A percentile compares a stretch with the other conserved stretches of the same genome.
These are phyloP conservation scores for Platanus orientalis DNA, from an alignment of 164 flowering plant species.

Conservation along the genomic window DNA sequence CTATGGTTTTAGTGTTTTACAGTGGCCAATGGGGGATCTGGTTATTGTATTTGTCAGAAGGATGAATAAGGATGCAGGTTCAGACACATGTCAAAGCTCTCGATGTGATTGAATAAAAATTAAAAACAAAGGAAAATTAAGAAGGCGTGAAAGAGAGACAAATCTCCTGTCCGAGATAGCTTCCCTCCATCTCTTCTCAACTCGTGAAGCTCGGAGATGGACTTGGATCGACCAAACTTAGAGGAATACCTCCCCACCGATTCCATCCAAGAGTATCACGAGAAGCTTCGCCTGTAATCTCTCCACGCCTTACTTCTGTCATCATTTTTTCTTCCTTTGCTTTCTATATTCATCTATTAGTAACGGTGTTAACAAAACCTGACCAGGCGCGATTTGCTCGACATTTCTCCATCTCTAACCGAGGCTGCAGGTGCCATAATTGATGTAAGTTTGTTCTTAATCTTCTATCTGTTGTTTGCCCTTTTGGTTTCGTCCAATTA, in stretches of 20 bases:
- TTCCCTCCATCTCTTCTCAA: too few relatives aligned
- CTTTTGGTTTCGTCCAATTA: neutral
- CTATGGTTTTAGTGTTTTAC: too few relatives aligned
- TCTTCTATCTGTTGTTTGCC: neutral
- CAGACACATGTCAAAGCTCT: too few relatives aligned
- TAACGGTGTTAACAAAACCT: neutral
- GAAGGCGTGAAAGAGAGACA: neutral
- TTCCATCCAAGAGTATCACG: constrained; percentile 52
- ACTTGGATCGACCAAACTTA: constrained; percentile 77
- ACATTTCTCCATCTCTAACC: constrained; percentile 78
- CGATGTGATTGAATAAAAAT: too few relatives aligned
- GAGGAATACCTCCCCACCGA: constrained; percentile 84
- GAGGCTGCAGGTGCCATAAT: constrained; percentile 96
- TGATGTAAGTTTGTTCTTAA: constrained; percentile 49
- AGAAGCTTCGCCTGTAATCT: constrained; percentile 71
- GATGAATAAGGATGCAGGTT: too few relatives aligned
- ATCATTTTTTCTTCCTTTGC: neutral
- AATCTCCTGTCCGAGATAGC: too few relatives aligned
- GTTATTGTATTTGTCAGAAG: too few relatives aligned
- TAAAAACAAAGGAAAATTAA: too few relatives aligned
- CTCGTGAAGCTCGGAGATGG: constrained; percentile 55
- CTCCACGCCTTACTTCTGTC: neutral
- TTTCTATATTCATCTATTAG: neutral
- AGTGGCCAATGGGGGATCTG: too few relatives aligned
- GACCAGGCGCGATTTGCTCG: constrained; percentile 79